Percentiles rank a stretch among this genome's conserved stretches.
phyloP scores from a whole-genome alignment of 495 filamentous ascomycete genomes.

The Lepidopterella palustris region DNA sequence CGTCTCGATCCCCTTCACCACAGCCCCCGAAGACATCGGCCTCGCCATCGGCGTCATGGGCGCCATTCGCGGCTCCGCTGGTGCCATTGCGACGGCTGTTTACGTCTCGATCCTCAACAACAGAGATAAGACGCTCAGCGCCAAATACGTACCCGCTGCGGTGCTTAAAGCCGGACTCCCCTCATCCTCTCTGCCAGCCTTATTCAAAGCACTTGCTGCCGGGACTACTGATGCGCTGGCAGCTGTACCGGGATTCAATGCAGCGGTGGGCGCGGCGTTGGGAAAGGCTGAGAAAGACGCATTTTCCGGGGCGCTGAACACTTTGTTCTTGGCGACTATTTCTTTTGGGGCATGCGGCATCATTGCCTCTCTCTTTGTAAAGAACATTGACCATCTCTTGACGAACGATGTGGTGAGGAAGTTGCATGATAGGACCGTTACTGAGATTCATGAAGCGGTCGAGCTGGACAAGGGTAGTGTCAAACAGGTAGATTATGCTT shows the following conservation, averaged over 20 bases:
- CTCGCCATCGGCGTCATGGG: slow-evolving; percentile 43
- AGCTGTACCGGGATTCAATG: slow-evolving; percentile 41
- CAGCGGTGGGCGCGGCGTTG: slow-evolving; percentile 36
- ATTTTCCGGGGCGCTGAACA: slow-evolving; percentile 41
- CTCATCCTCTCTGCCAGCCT: slow-evolving; percentile 34
- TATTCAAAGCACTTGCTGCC: slow-evolving; percentile 36
- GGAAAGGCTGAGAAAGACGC: slow-evolving; percentile 36
- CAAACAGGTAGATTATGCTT: too few relatives aligned
- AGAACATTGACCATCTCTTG: neutral
- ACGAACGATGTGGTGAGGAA: neutral
- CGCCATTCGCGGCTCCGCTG: slow-evolving; percentile 32
- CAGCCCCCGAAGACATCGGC: slow-evolving; percentile 42
- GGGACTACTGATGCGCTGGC: slow-evolving; percentile 39
- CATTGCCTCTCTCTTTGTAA: neutral
- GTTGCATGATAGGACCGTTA: neutral
- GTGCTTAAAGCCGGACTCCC: slow-evolving; percentile 43
- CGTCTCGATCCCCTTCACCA: neutral
- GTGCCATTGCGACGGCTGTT: slow-evolving; percentile 37
- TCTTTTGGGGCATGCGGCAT: slow-evolving; percentile 38
- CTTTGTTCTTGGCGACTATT: slow-evolving; percentile 45
- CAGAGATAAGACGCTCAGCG: slow-evolving; percentile 37
- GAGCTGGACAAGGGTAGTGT: neutral
- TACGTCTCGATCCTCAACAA: slow-evolving; percentile 45
- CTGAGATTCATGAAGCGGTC: neutral
- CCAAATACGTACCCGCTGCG: slow-evolving; percentile 39